Evolutionary conservation across 495 filamentous ascomycete species (phyloP), one percentile per base, ranked within the genome.

Genomic region (Recurvomyces mirabilis): DNA sequence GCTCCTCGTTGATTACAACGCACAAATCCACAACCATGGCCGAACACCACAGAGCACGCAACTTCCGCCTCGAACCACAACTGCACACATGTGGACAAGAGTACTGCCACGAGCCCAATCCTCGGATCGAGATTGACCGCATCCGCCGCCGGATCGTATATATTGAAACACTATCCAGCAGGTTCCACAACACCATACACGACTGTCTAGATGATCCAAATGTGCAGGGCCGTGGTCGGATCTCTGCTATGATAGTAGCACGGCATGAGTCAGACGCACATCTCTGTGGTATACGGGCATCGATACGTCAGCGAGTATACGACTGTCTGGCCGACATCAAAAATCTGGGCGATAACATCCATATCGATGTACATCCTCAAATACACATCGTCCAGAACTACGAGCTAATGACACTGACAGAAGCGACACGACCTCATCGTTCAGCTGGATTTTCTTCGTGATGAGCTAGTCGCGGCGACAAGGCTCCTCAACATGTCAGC

Each of bases 51-150:
- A n/a, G n/a, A n/a, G n/a, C n/a, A n/a, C n/a, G n/a, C n/a, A n/a
- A n/a, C n/a, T n/a, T n/a, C n/a, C n/a, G n/a, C n/a, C n/a, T 13
- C 5, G 34, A 37, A 3, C 14, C 10, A 37, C 17, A 37, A 19
- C 34, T 37, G 17, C 3, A 11, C 15, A 3, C 22, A 4, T 37
- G 34, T 20, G 19, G 13, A 15, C 5, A 10, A 15, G 17, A 18
- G 14, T 5, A 18, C 14, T 37, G 34, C 34, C 19, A 37, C 11
- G 17, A 37, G 17, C 34, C 34, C 5, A 37, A 37, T 20, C 34
- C 34, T 3, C 34, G 34, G 3, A 18, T 37, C 34, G 34, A 37
- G 34, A 37, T 37, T 20, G 34, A 37, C 34, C 34, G 19, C 14
- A 37, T 37, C 4, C 14, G 14, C 19, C 34, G 34, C 11, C 17